Evolutionary conservation across 768 basidiomycete species (phyloP).

Genomic region (Termitomyces sp.): DNA sequence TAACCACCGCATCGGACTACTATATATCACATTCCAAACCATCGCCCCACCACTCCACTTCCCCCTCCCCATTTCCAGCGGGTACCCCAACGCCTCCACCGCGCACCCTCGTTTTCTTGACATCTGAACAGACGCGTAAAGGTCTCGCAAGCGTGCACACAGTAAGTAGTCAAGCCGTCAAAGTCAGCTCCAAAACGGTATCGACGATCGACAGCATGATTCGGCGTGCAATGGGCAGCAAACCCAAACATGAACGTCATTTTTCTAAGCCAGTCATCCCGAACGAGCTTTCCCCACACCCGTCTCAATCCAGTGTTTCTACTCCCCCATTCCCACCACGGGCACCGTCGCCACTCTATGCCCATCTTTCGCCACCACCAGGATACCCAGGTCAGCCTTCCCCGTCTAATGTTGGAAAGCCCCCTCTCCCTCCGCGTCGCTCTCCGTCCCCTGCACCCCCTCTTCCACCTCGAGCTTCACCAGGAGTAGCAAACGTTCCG

Average conservation of each 20-base stretch:
- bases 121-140: conserved; percentile 55
- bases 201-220: conserved; percentile 59
- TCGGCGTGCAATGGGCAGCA: conserved; percentile 48
- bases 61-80: not conserved
- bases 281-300: conserved; percentile 7
- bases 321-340: conserved; percentile 16
- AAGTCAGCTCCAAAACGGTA: conserved; percentile 62
- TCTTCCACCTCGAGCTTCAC: conserved; percentile 30
- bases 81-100: conserved; percentile 27
- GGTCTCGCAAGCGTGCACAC: conserved; percentile 60
- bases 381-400: conserved; percentile 8
- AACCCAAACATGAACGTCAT: conserved; percentile 27
- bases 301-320: not conserved
- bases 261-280: conserved; percentile 4
- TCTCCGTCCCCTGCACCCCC: conserved; percentile 28
- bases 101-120: conserved; percentile 53
- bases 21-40: conserved; percentile 61
- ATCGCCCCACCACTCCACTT: conserved; percentile 34
- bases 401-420: conserved; percentile 15
- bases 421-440: conserved; percentile 29
- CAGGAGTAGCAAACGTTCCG: conserved; percentile 6
- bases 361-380: conserved; percentile 18
- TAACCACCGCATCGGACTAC: conserved; percentile 56
- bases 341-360: conserved; percentile 11
- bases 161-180: conserved; percentile 62